phyloP scores from a whole-genome alignment of 106 monocot genomes.

The Acorus gramineus region DNA sequence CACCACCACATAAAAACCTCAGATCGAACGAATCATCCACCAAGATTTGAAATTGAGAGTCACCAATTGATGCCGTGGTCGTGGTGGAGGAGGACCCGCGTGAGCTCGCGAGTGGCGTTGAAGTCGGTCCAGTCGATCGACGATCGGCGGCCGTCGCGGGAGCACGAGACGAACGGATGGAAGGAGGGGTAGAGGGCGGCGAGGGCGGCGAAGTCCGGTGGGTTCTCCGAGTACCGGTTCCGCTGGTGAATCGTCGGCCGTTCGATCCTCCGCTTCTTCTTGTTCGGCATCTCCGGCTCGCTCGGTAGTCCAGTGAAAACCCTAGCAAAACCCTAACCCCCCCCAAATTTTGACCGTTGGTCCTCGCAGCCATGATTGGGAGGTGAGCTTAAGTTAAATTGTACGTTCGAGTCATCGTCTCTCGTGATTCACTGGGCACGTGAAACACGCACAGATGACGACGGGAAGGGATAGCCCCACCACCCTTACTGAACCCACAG shows the following conservation, averaged over 20 bases:
- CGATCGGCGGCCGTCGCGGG: conserved; percentile 31
- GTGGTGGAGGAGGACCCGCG: conserved; percentile 83
- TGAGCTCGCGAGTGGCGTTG: conserved; percentile 93
- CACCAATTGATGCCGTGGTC: conserved; percentile 86
- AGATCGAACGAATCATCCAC: not conserved
- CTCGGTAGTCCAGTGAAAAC: too few relatives aligned
- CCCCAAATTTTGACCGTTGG: too few relatives aligned
- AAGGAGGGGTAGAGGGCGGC: conserved; percentile 95
- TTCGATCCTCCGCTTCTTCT: conserved; percentile 45
- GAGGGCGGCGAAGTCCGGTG: conserved; percentile 70
- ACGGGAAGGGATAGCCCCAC: too few relatives aligned
- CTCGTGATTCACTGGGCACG: too few relatives aligned
- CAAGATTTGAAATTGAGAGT: not conserved
- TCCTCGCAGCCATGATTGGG: too few relatives aligned
- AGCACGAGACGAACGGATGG: conserved; percentile 48
- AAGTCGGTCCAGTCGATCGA: conserved; percentile 83
- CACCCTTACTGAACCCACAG: too few relatives aligned
- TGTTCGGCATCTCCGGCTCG: conserved; percentile 39
- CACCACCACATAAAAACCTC: not conserved
- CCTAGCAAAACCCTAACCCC: too few relatives aligned
- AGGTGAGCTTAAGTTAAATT: too few relatives aligned
- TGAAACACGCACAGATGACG: too few relatives aligned
- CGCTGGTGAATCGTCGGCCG: conserved; percentile 54
- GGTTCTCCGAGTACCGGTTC: conserved; percentile 66
- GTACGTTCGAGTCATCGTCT: too few relatives aligned